These are phyloP conservation scores for Tricharina praecox DNA, from an alignment of 495 filamentous ascomycete species.

Conservation along the genomic window DNA sequence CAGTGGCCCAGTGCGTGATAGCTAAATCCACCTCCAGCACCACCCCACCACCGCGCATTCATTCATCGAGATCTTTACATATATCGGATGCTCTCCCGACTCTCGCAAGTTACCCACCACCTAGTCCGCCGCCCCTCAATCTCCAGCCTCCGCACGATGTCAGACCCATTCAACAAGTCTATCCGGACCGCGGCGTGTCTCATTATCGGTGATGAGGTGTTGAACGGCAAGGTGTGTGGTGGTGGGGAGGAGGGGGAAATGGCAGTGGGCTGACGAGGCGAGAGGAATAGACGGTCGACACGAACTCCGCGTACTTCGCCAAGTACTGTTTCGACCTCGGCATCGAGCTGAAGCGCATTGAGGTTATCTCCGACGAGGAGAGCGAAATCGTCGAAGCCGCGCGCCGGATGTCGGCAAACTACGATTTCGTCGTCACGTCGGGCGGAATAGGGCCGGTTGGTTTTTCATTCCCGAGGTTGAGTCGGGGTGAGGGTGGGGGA, in stretches of 20 bases:
- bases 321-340: slow-evolving; percentile 86
- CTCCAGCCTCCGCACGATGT: slow-evolving; percentile 26
- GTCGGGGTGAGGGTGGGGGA: too few relatives aligned
- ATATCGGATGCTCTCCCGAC: slow-evolving; percentile 53
- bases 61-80: too few relatives aligned
- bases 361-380: slow-evolving; percentile 86
- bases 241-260: too few relatives aligned
- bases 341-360: slow-evolving; percentile 70
- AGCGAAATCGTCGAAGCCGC: slow-evolving; percentile 77
- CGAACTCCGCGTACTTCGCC: slow-evolving; percentile 80
- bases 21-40: too few relatives aligned
- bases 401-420: slow-evolving; percentile 64
- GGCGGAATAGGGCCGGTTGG: slow-evolving; percentile 84
- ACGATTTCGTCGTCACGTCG: slow-evolving; percentile 87
- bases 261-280: too few relatives aligned
- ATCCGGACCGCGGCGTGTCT: slow-evolving; percentile 74
- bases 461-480: slow-evolving; percentile 7
- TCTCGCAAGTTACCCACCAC: slow-evolving; percentile 58
- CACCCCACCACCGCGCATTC: too few relatives aligned
- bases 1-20: too few relatives aligned
- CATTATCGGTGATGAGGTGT: slow-evolving; percentile 91
- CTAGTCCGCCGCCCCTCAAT: slow-evolving; percentile 41
- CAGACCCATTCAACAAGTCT: slow-evolving; percentile 9
- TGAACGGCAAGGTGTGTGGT: slow-evolving; percentile 85
- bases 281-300: slow-evolving; percentile 65